Evolutionary conservation across 106 monocot genomes (phyloP).

Genomic region (Dendrobium chrysotoxum): DNA sequence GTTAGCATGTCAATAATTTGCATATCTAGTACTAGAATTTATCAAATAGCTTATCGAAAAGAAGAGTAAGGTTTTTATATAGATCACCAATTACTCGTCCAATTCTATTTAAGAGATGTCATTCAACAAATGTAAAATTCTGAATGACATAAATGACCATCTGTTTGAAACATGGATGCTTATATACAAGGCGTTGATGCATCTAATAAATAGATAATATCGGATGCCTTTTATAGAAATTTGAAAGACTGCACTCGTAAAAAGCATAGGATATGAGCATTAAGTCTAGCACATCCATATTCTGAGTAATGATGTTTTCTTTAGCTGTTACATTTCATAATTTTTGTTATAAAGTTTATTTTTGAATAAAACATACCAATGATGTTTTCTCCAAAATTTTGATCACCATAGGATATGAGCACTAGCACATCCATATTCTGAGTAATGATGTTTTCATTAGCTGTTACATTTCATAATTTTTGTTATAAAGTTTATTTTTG

Average conservation of each 20-base stretch:
- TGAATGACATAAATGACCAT: not conserved
- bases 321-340: not conserved
- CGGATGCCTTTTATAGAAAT: not conserved
- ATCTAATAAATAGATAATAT: not conserved
- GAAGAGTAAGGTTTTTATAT: not conserved
- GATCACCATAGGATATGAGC: not conserved
- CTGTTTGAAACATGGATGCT: not conserved
- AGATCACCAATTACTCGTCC: not conserved
- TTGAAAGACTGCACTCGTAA: not conserved
- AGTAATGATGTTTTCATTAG: not conserved
- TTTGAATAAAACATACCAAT: not conserved
- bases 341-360: not conserved
- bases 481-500: not conserved
- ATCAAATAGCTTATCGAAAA: not conserved
- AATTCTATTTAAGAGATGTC: not conserved
- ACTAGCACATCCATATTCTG: not conserved
- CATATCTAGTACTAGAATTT: not conserved
- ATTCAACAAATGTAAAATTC: not conserved
- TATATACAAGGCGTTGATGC: not conserved
- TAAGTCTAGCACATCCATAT: not conserved
- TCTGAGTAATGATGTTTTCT: not conserved
- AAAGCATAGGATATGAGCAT: not conserved
- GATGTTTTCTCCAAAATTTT: not conserved
- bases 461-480: not conserved
- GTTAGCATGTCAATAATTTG: not conserved